These are phyloP conservation scores for Neurospora sublineolata DNA, from an alignment of 495 filamentous ascomycete genomes.

Conservation along the genomic window DNA sequence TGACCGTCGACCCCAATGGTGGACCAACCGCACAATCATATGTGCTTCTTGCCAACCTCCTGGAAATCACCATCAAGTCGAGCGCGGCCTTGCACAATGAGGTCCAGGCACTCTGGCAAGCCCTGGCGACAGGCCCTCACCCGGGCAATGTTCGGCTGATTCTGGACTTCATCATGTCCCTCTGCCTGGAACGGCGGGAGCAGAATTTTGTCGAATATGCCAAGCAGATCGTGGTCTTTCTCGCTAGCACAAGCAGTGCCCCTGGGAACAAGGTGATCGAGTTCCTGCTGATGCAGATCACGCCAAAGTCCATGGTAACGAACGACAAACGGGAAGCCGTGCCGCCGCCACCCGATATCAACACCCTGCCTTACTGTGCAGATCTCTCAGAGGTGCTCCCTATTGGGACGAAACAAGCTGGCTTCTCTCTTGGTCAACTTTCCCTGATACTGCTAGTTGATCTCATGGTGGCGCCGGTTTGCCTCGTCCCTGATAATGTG, in stretches of 20 bases:
- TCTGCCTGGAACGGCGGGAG: slow-evolving; percentile 85
- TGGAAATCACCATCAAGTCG: slow-evolving; percentile 90
- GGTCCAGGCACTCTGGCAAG: slow-evolving; percentile 95
- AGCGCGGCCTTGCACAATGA: slow-evolving; percentile 85
- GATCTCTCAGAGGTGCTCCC: slow-evolving; percentile 72
- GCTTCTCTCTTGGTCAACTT: slow-evolving; percentile 84
- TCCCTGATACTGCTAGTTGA: slow-evolving; percentile 91
- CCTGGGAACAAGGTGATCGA: slow-evolving; percentile 82
- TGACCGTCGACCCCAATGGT: slow-evolving; percentile 89
- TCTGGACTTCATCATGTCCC: slow-evolving; percentile 86
- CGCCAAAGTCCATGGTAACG: slow-evolving; percentile 78
- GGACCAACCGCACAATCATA: slow-evolving; percentile 84
- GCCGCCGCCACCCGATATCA: slow-evolving; percentile 61
- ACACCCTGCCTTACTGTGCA: slow-evolving; percentile 74
- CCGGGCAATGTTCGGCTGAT: slow-evolving; percentile 92
- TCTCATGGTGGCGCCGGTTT: slow-evolving; percentile 84
- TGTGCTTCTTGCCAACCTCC: slow-evolving; percentile 88
- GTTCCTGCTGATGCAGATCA: slow-evolving; percentile 80
- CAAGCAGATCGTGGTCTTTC: slow-evolving; percentile 92
- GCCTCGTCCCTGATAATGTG: slow-evolving; percentile 62
- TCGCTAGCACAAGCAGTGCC: slow-evolving; percentile 75
- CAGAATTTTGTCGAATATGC: slow-evolving; percentile 96
- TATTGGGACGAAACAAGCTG: slow-evolving; percentile 77
- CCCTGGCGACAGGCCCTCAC: slow-evolving; percentile 84
- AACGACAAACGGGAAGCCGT: slow-evolving; percentile 66